A percentile compares a stretch with the other conserved stretches of the same genome.
Evolutionary conservation across 169 alveolate species (phyloP).

Genomic region (Plasmodium inui): DNA sequence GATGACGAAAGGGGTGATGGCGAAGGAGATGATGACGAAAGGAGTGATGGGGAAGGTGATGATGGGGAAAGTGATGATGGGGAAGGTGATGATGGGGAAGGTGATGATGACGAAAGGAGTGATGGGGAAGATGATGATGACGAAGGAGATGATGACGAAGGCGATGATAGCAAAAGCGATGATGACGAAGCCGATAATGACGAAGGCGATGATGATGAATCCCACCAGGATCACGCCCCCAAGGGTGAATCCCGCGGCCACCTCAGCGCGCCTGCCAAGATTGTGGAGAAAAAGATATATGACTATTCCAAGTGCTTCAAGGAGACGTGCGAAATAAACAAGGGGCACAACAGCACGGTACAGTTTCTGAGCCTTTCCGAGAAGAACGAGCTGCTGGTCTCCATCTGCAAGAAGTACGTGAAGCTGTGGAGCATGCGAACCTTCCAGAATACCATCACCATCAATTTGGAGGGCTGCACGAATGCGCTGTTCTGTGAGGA

Average conservation of each 20-base stretch:
- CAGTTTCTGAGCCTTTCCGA: conserved; percentile 78
- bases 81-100: conserved; percentile 11
- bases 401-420: conserved; percentile 81
- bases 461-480: conserved; percentile 76
- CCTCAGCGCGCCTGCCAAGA: neutral
- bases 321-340: conserved; percentile 78
- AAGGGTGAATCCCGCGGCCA: conserved; percentile 18
- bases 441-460: conserved; percentile 77
- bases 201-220: neutral
- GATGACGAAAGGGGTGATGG: neutral
- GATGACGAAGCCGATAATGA: neutral
- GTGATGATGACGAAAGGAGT: conserved; percentile 40
- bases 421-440: conserved; percentile 82
- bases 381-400: conserved; percentile 78
- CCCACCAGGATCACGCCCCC: neutral
- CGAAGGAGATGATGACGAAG: conserved; percentile 37
- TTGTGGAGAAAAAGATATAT: conserved; percentile 67
- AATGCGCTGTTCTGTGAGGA: conserved; percentile 77
- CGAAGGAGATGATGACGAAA: conserved; percentile 1
- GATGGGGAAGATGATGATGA: conserved; percentile 57
- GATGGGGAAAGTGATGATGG: conserved; percentile 40
- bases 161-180: neutral
- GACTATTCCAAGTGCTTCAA: conserved; percentile 75
- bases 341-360: conserved; percentile 79
- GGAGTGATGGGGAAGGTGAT: conserved; percentile 7